Conservation (phyloP, 2,329 filamentous ascomycete genomes). For the Orbilia quercus region DNA sequence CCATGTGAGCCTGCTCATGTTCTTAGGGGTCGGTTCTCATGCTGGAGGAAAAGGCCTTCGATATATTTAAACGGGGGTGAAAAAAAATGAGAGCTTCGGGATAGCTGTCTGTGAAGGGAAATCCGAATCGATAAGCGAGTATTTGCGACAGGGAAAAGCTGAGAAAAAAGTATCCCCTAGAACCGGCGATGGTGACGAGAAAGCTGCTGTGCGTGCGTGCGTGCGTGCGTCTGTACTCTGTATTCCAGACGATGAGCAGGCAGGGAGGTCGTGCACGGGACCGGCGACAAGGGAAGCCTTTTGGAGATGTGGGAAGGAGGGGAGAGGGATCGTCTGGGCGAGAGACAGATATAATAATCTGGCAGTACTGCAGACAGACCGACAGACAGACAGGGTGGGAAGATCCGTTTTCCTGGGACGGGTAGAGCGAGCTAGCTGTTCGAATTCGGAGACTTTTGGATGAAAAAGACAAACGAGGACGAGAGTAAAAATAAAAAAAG, state of each 20-base stretch:
- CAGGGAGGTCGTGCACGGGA: neutral
- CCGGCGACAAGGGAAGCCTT: neutral
- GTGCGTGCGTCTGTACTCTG: too few species aligned
- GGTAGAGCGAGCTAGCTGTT: conserved; percentile 32
- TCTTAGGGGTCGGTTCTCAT: conserved; percentile 55
- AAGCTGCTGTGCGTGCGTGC: conserved; percentile 22
- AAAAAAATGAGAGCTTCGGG: conserved; percentile 55
- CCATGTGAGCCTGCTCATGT: conserved; percentile 54
- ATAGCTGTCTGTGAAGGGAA: conserved; percentile 55
- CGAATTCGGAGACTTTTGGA: conserved; percentile 48
- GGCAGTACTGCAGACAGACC: too few species aligned
- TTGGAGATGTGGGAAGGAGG: conserved; percentile 15
- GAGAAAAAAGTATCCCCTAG: too few species aligned
- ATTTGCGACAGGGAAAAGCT: conserved; percentile 55
- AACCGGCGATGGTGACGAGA: conserved; percentile 35
- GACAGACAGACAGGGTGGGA: conserved; percentile 1
- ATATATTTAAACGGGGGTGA: conserved; percentile 37
- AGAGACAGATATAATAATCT: conserved; percentile 8
- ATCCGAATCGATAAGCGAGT: conserved; percentile 57
- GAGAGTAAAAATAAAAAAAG: conserved; percentile 47
- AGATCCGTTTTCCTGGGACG: conserved; percentile 9
- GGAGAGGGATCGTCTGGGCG: conserved; percentile 5
- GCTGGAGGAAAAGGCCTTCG: conserved; percentile 51
- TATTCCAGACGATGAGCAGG: conserved; percentile 16
- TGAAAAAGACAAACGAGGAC: conserved; percentile 32